Evolutionary conservation across 2,329 filamentous ascomycete genomes (phyloP), one percentile per base, ranked within the genome.

Genomic region (Fulvia fulva): DNA sequence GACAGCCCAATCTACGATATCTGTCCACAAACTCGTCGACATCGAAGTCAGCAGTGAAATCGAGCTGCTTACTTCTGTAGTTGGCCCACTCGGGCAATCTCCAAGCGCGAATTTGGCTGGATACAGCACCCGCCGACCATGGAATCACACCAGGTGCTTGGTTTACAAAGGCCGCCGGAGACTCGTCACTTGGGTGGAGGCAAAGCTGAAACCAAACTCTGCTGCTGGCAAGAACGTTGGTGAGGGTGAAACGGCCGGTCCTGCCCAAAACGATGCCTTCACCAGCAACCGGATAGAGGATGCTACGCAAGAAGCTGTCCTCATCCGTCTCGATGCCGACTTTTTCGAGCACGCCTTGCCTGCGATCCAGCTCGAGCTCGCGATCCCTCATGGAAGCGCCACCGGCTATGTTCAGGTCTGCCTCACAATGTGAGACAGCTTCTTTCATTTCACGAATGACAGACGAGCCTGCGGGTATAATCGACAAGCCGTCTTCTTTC

Each of bases 21-120:
- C 94, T 86, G 66, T 87, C 86, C 21, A 87, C 83, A 68, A 99
- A 97, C 72, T 99, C 94, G 16, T 96, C 90, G 5, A 92, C 79
- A 68, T 99, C 94, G 66, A 97, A 99, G 70, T 99, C 94, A 1
- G 92, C 91, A 0, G 94, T 99, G 74, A 96, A 99, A 71, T 99
- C 94, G 2, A 97, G 84, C 67, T 88, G 86, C 72, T 90, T 91
- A 73, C 92, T 95, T 51, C 94, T 85, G 56, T 93, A 87, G 71
- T 97, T 99, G 1, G 92, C 90, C 94, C 94, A 99, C 73, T 99
- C 94, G 0, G 94, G 89, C 16, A 99, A 80, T 68, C 94, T 85
- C 93, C 94, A 99, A 2, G 91, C 85, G 19, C 94, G 89, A 19
- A 99, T 83, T 74, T 99, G 94, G 58, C 91, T 87, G 2, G 94